Evolutionary conservation across 2,329 filamentous ascomycete species (phyloP).

Genomic region (Sarocladiaceae sp.): DNA sequence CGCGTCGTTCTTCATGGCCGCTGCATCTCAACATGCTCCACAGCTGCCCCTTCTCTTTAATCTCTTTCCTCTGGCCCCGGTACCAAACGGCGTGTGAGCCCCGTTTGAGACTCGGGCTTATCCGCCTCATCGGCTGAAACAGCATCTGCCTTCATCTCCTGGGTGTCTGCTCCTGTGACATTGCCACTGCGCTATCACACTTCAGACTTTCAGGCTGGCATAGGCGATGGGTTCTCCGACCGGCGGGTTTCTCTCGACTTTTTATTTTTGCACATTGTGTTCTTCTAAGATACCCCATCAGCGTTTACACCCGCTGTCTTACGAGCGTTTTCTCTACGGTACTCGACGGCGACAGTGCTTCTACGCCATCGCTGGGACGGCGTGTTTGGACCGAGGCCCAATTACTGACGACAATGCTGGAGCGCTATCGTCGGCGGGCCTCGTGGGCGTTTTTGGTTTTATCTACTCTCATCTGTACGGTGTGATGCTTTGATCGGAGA

Average conservation of each 20-base stretch:
- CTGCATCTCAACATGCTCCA: constrained; percentile 5
- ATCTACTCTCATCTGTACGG: constrained; percentile 12
- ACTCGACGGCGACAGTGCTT: constrained; percentile 49
- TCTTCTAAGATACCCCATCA: constrained; percentile 36
- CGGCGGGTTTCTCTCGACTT: constrained; percentile 13
- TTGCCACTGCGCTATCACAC: constrained; percentile 48
- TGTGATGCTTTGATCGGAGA: background rate
- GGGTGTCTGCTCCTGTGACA: constrained; percentile 27
- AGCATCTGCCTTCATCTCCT: background rate
- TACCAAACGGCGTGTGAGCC: background rate
- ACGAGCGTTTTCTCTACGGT: constrained; percentile 26
- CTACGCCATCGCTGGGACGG: constrained; percentile 51
- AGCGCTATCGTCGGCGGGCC: constrained; percentile 45
- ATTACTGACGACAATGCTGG: constrained; percentile 42
- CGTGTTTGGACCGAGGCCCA: constrained; percentile 41
- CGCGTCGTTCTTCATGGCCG: background rate
- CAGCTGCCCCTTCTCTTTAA: background rate
- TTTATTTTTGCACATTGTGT: constrained; percentile 15
- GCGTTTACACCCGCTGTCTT: constrained; percentile 39
- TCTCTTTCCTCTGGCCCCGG: constrained; percentile 10
- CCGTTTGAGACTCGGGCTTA: background rate
- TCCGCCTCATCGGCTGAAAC: background rate
- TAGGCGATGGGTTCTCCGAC: constrained; percentile 10
- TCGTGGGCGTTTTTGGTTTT: constrained; percentile 37
- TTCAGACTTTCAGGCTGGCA: background rate